Evolutionary conservation across 2,329 filamentous ascomycete species (phyloP).

Genomic region (Neopestalotiopsis sp.): DNA sequence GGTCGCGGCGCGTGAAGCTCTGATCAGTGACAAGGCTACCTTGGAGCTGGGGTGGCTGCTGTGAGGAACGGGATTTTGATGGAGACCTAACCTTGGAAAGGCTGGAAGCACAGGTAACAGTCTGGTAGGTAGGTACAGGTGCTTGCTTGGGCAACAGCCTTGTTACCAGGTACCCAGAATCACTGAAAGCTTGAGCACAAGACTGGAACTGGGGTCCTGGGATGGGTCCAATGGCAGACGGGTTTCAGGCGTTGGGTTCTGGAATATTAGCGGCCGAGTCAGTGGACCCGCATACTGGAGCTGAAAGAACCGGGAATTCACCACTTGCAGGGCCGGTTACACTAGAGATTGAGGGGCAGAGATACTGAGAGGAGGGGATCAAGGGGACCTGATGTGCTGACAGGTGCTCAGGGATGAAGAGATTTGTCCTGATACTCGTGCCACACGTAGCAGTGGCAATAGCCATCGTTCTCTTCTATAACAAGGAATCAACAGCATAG

Average conservation of each 20-base stretch:
- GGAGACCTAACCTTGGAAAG: neutral
- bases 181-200: neutral
- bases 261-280: conserved; percentile 11
- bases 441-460: neutral
- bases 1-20: conserved; percentile 1
- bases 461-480: neutral
- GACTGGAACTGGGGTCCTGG: neutral
- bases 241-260: conserved; percentile 1
- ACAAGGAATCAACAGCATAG: neutral
- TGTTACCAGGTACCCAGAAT: neutral
- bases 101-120: neutral
- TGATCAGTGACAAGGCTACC: neutral
- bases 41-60: neutral
- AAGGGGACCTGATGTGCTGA: neutral
- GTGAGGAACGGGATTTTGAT: neutral
- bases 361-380: neutral
- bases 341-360: neutral
- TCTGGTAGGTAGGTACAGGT: neutral
- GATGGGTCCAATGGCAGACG: neutral
- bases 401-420: neutral
- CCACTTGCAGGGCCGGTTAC: neutral
- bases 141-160: neutral
- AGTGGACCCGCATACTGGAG: conserved; percentile 1
- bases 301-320: conserved; percentile 1
- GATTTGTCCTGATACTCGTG: neutral